Conservation (phyloP, 1,139 yeast genomes). For the Arxiozyma heterogenica region DNA sequence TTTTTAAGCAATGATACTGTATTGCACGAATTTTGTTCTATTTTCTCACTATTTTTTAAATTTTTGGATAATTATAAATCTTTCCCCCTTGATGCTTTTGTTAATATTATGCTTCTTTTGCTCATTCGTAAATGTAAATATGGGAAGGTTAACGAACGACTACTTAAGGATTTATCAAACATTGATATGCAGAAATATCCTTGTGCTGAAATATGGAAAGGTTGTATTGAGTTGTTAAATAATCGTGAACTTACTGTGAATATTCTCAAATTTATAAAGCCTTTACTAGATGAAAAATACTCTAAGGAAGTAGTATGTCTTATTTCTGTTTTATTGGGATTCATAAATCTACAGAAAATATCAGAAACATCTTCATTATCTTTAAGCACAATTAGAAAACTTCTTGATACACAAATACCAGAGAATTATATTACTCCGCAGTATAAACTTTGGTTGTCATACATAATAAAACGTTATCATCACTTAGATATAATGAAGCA, state of each 20-base stretch:
- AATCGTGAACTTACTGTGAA: not conserved
- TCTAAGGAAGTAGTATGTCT: not conserved
- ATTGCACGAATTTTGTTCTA: not conserved
- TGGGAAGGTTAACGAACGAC: not conserved
- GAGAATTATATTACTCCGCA: not conserved
- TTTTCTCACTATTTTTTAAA: not conserved
- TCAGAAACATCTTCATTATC: not conserved
- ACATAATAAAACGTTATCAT: not conserved
- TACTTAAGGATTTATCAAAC: not conserved
- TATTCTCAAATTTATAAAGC: not conserved
- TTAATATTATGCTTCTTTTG: not conserved
- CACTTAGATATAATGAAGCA: not conserved
- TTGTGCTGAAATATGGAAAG: not conserved
- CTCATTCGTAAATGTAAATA: not conserved
- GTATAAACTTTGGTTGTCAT: not conserved
- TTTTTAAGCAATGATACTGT: not conserved
- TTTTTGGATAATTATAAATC: not conserved
- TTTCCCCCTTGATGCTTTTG: not conserved
- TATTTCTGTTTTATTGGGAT: not conserved
- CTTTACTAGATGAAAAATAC: not conserved
- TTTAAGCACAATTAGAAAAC: not conserved
- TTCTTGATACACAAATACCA: not conserved
- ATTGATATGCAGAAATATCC: not conserved
- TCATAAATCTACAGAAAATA: not conserved
- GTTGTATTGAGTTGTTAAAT: not conserved